Base-by-base conservation (phyloP, 345 rosid genomes). In the Anastatica hierochuntica region DNA sequence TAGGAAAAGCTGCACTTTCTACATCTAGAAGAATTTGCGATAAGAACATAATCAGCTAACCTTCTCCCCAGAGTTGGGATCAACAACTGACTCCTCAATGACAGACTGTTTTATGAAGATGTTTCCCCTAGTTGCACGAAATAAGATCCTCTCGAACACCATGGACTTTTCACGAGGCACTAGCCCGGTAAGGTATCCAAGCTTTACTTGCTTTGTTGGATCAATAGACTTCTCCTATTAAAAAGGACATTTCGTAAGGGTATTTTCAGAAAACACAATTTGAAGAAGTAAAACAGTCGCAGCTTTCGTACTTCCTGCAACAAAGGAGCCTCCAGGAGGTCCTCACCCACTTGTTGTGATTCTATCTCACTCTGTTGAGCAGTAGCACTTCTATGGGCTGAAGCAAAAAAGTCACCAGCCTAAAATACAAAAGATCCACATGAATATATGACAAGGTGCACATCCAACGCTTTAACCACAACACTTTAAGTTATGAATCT, bases 91-190 rank as follows among this genome's bases (percentile, higher is more conserved):
- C 17, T 78, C 90, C 62, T 88, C 94, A 43, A 80, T 54, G 16
- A 66, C 79, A 68, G 74, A 68, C 66, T 83, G 97, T 72, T 77
- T 83, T 45, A 83, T 58, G 43, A 69, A 77, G 49, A 88, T 84
- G 72, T 88, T 88, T 18, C 94, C 98, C 80, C 98, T 83, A 47
- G 98, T 92, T 61, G 97, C 98, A 64, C 94, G 94, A 68, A 88
- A 88, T 54, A 92, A 64, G 64, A 92, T 92, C 76, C 97, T 85
- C 80, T 92, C 97, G 72, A 83, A 92, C 53, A 86, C 80, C 88
- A 92, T 39, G 38, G 97, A 81, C 68, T 85, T 92, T 12, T 73
- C 95, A 63, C 88, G 83, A 37, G 88, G 88, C 62, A 92, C 98
- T 60, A 92, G 83, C 49, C 98, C 97, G 60, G 83, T 72, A 27